These are phyloP conservation scores for Bacidia gigantensis DNA, from an alignment of 495 filamentous ascomycete species.

Conservation along the genomic window DNA sequence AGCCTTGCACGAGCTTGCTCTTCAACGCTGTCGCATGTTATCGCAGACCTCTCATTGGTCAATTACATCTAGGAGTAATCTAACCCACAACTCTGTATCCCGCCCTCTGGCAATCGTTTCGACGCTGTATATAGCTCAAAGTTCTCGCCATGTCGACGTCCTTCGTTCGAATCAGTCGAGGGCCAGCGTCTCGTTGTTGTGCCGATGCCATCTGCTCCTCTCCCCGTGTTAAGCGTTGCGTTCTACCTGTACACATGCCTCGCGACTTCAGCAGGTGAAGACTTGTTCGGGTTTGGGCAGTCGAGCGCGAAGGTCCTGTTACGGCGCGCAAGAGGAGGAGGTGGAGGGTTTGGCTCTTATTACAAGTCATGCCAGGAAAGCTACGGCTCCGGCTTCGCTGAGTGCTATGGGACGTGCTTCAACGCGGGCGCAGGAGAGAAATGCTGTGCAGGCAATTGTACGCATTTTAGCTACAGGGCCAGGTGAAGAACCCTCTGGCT, in stretches of 20 bases:
- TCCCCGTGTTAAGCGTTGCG: not conserved
- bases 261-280: not conserved
- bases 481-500: not conserved
- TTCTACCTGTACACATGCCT: not conserved
- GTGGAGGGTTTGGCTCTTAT: not conserved
- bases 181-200: no score
- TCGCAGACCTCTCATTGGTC: no score
- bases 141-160: no score
- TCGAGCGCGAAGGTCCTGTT: not conserved
- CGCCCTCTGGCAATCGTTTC: no score
- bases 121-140: no score
- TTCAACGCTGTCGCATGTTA: no score
- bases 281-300: not conserved
- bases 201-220: no score
- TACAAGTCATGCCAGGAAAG: not conserved
- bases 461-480: not conserved
- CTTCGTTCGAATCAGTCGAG: no score
- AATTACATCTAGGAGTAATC: no score
- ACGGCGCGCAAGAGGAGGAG: not conserved
- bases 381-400: not conserved
- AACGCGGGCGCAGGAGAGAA: not conserved
- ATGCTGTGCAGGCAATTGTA: constrained; percentile 1
- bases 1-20: no score
- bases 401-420: not conserved
- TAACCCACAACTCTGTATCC: no score